Conservation (phyloP, 345 rosid genomes). For the Laguncularia racemosa region DNA sequence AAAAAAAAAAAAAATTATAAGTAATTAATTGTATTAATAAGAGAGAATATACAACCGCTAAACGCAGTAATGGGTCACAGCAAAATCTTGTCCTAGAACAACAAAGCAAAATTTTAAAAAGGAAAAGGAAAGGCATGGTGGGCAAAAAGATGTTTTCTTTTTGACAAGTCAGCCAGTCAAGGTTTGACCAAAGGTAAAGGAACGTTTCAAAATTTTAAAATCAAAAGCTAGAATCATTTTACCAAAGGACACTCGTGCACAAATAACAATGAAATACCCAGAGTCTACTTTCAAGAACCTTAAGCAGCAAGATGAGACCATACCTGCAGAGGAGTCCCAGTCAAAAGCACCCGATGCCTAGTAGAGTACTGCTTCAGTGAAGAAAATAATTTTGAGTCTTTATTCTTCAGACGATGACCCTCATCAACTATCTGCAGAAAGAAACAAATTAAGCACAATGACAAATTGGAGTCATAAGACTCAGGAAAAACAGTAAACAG, state of each 20-base stretch:
- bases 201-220: too few species aligned
- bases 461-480: conserved; percentile 13
- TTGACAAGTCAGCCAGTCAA: too few species aligned
- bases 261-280: background rate
- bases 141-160: too few species aligned
- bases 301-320: conserved; percentile 14
- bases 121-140: background rate
- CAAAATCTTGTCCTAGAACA: too few species aligned
- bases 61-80: too few species aligned
- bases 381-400: conserved; percentile 90
- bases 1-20: conserved; percentile 3
- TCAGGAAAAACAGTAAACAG: conserved; percentile 4
- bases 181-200: too few species aligned
- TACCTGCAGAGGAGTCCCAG: conserved; percentile 99
- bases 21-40: too few species aligned
- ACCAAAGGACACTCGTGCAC: too few species aligned
- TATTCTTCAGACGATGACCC: conserved; percentile 98
- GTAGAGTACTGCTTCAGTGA: conserved; percentile 88
- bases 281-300: background rate
- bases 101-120: too few species aligned
- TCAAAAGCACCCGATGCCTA: conserved; percentile 86
- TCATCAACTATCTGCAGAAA: conserved; percentile 89
- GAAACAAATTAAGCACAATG: conserved; percentile 12
- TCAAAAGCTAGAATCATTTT: too few species aligned
- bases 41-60: too few species aligned